Conservation (phyloP, 169 alveolate species). For the Amoebophrya sp. region DNA sequence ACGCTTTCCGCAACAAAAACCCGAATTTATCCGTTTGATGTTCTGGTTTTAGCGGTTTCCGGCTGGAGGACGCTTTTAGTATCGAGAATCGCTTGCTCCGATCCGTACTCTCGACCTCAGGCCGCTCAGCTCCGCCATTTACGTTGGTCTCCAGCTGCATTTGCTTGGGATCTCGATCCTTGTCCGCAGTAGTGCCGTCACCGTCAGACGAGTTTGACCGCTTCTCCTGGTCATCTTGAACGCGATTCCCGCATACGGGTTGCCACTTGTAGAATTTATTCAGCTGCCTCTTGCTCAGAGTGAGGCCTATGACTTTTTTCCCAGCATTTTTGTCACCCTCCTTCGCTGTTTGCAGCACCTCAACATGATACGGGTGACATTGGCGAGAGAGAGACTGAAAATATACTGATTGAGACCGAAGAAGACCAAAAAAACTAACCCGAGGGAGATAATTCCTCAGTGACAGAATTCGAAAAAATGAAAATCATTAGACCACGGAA, state of each 20-base stretch:
- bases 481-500: neutral
- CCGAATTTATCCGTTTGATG: neutral
- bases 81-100: neutral
- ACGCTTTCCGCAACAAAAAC: neutral
- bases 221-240: neutral
- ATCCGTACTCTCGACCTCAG: neutral
- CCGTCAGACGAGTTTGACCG: neutral
- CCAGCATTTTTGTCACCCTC: neutral
- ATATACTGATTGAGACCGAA: no score
- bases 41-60: neutral
- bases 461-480: neutral
- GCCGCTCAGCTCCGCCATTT: neutral
- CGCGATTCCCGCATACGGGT: neutral
- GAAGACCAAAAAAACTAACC: no score
- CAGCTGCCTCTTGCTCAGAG: neutral
- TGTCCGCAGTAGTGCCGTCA: neutral
- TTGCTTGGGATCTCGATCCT: no score
- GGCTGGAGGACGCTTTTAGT: neutral
- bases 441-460: neutral
- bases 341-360: neutral
- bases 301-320: neutral
- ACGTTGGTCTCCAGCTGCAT: no score
- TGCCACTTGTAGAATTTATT: constrained; percentile 13
- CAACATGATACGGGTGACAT: no score
- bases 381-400: no score